phyloP scores from a whole-genome alignment of 2,329 filamentous ascomycete genomes.

The Penicillium glabrum region DNA sequence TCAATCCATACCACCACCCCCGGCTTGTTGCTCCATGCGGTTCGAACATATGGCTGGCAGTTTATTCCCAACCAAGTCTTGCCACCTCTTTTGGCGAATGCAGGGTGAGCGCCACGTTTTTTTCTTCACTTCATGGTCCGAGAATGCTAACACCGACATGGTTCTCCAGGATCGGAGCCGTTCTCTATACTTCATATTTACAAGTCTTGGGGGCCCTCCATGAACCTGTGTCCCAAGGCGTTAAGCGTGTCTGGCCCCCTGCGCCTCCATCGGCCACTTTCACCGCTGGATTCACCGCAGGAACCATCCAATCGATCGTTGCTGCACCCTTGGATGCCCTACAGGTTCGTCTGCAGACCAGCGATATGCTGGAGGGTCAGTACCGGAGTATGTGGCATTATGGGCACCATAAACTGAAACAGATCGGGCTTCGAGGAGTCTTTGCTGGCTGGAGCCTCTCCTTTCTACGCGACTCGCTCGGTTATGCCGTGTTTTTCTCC shows the following conservation, averaged over 20 bases:
- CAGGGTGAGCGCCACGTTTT: constrained; percentile 44
- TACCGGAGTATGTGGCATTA: constrained; percentile 67
- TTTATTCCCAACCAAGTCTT: constrained; percentile 66
- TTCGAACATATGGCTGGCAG: constrained; percentile 61
- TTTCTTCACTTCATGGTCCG: neutral
- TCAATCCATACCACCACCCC: constrained; percentile 63
- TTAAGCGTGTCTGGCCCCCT: constrained; percentile 61
- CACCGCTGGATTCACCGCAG: constrained; percentile 59
- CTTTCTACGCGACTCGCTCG: constrained; percentile 60
- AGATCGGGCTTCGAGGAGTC: constrained; percentile 61
- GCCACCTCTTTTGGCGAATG: constrained; percentile 63
- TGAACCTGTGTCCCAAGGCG: constrained; percentile 56
- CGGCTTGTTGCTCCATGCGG: constrained; percentile 60
- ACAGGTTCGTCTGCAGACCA: constrained; percentile 60
- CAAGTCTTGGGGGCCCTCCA: constrained; percentile 59
- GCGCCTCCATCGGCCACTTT: constrained; percentile 56
- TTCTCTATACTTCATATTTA: constrained; percentile 64
- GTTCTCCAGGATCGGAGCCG: constrained; percentile 54
- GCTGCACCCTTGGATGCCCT: constrained; percentile 65
- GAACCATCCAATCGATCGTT: constrained; percentile 59
- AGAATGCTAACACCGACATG: neutral
- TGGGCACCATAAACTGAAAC: constrained; percentile 55
- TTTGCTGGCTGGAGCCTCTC: constrained; percentile 64
- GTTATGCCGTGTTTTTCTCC: constrained; percentile 62
- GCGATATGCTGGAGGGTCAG: constrained; percentile 58